Evolutionary conservation across 495 filamentous ascomycete genomes (phyloP).

Genomic region (Penicillium verhagenii): DNA sequence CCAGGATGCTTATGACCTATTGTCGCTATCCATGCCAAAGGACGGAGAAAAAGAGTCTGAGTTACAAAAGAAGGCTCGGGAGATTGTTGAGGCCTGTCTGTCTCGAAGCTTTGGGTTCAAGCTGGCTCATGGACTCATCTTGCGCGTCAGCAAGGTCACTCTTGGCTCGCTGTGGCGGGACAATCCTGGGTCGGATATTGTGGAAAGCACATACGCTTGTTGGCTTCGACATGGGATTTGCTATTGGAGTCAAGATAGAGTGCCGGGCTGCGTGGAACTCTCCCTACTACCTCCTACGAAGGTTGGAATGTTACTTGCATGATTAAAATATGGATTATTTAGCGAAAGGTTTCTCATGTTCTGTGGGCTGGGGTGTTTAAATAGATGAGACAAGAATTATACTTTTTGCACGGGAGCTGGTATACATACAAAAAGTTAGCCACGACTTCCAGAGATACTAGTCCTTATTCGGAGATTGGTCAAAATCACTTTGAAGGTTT

Average conservation of each 20-base stretch:
- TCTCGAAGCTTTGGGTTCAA: slow-evolving; percentile 50
- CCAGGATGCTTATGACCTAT: slow-evolving; percentile 43
- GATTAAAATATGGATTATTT: neutral
- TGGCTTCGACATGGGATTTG: slow-evolving; percentile 20
- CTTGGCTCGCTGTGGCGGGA: slow-evolving; percentile 25
- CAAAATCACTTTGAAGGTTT: no score
- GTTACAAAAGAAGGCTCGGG: slow-evolving; percentile 48
- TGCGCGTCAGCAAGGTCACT: slow-evolving; percentile 33
- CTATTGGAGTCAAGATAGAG: neutral
- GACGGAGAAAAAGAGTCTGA: slow-evolving; percentile 42
- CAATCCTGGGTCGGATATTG: slow-evolving; percentile 20
- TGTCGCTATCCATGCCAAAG: slow-evolving; percentile 48
- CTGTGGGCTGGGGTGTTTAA: no score
- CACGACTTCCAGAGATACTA: no score
- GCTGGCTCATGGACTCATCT: slow-evolving; percentile 52
- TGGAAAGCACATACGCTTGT: slow-evolving; percentile 23
- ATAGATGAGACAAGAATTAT: no score
- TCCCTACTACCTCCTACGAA: neutral
- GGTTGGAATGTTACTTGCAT: neutral
- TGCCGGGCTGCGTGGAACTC: neutral
- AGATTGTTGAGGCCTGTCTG: slow-evolving; percentile 51
- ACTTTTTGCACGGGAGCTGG: no score
- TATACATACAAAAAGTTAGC: no score
- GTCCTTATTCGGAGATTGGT: no score
- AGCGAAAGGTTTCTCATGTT: no score